phyloP scores from a whole-genome alignment of 306 rosid genomes.

The Arachis hypogaea region DNA sequence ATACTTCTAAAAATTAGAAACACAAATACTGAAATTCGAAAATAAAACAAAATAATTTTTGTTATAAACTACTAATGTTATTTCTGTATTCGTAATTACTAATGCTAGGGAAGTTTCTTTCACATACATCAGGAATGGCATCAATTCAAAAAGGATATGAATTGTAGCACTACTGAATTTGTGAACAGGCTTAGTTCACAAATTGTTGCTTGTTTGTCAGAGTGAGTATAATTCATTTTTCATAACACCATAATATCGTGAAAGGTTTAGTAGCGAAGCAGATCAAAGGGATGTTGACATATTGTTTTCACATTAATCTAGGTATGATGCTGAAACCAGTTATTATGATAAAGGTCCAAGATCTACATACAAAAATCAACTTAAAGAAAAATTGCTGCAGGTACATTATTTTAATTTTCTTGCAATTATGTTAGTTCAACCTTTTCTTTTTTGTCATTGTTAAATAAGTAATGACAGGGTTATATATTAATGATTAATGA shows the following conservation, averaged over 20 bases:
- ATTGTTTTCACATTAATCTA: constrained; percentile 38
- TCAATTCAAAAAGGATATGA: constrained; percentile 71
- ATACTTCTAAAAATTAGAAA: no score
- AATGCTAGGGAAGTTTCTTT: constrained; percentile 31
- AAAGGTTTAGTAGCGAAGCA: constrained; percentile 6
- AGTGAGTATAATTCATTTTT: constrained; percentile 59
- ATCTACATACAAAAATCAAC: constrained; percentile 82
- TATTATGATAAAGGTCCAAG: constrained; percentile 94
- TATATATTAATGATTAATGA: not conserved
- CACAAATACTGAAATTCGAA: no score
- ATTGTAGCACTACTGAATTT: constrained; percentile 65
- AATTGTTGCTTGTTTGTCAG: constrained; percentile 62
- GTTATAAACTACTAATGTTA: not conserved
- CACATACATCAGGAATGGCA: constrained; percentile 64
- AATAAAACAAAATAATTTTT: constrained; percentile 11
- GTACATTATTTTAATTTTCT: constrained; percentile 50
- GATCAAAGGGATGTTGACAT: constrained; percentile 27
- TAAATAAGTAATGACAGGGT: not conserved
- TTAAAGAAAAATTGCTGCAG: constrained; percentile 87
- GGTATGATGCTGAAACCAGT: constrained; percentile 91
- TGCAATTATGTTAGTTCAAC: constrained; percentile 4
- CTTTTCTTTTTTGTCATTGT: constrained; percentile 20
- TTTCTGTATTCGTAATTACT: constrained; percentile 19
- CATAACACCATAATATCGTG: constrained; percentile 27
- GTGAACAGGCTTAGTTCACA: constrained; percentile 81